Percentiles rank a stretch among this genome's conserved stretches.
Conservation (phyloP, 768 basidiomycete species). For the Tephrocybe sp. region DNA sequence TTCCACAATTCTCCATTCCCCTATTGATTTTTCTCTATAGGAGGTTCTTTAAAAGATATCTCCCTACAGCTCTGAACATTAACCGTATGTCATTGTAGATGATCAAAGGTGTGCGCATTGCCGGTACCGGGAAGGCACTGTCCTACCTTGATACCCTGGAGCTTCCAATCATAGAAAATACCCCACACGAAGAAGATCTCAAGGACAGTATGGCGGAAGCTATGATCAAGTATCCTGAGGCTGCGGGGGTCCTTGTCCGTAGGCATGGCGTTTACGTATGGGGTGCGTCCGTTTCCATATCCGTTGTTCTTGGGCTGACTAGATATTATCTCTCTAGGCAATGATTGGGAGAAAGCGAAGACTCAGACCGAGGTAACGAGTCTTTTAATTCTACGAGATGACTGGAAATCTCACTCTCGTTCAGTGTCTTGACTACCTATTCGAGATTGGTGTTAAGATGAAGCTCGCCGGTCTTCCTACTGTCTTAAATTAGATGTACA, state of each 20-base stretch:
- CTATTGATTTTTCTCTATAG: slow-evolving; percentile 24
- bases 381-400: no score
- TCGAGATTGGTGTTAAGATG: slow-evolving; percentile 88
- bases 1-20: neutral
- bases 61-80: neutral
- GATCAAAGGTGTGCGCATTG: slow-evolving; percentile 87
- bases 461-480: slow-evolving; percentile 61
- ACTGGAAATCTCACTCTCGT: no score
- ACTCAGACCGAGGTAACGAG: slow-evolving; percentile 75
- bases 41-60: slow-evolving; percentile 38
- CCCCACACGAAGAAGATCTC: slow-evolving; percentile 87
- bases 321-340: slow-evolving; percentile 37
- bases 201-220: slow-evolving; percentile 87
- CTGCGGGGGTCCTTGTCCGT: slow-evolving; percentile 75
- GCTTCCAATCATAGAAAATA: slow-evolving; percentile 90
- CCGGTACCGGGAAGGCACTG: slow-evolving; percentile 72
- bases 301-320: slow-evolving; percentile 1
- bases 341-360: slow-evolving; percentile 87
- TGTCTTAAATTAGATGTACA: slow-evolving; percentile 28
- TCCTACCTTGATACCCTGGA: slow-evolving; percentile 85
- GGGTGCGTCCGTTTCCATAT: slow-evolving; percentile 45
- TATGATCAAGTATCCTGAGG: slow-evolving; percentile 77
- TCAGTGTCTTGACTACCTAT: slow-evolving; percentile 88
- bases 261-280: slow-evolving; percentile 85
- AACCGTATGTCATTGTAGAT: slow-evolving; percentile 48